phyloP scores from a whole-genome alignment of 2,329 filamentous ascomycete species.

The Trematosphaeria pertusa region DNA sequence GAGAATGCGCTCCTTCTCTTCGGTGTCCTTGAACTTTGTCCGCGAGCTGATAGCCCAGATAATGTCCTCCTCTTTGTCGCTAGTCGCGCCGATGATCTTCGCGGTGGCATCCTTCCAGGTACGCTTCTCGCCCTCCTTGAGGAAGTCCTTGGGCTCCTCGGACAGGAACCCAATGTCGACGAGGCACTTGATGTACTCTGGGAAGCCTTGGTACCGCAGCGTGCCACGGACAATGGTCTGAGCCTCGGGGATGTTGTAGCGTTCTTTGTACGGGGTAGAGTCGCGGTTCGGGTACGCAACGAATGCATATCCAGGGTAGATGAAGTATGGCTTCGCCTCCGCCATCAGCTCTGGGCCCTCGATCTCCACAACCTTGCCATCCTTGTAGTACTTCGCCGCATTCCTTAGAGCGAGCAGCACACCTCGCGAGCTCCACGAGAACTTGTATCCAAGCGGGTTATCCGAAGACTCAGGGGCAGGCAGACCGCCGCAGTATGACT shows the following conservation, averaged over 20 bases:
- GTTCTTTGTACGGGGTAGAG: conserved; percentile 83
- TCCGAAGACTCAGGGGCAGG: conserved; percentile 72
- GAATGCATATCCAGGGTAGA: conserved; percentile 87
- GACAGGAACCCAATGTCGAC: conserved; percentile 90
- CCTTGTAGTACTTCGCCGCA: conserved; percentile 81
- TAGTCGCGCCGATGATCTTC: conserved; percentile 74
- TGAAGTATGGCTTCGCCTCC: conserved; percentile 86
- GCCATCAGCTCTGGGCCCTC: conserved; percentile 77
- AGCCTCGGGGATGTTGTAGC: conserved; percentile 91
- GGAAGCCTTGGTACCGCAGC: conserved; percentile 87
- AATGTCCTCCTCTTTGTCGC: conserved; percentile 72
- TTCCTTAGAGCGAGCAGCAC: conserved; percentile 88
- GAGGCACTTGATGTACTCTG: conserved; percentile 84
- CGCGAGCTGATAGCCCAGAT: conserved; percentile 76
- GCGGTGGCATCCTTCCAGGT: conserved; percentile 87
- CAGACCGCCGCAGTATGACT: conserved; percentile 71
- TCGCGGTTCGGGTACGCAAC: conserved; percentile 95
- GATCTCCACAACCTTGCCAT: conserved; percentile 71
- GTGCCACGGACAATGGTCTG: conserved; percentile 86
- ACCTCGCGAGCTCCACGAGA: conserved; percentile 77
- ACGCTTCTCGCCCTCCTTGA: conserved; percentile 66
- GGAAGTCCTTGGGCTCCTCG: conserved; percentile 69
- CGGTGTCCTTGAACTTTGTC: conserved; percentile 71
- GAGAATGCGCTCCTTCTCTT: conserved; percentile 74
- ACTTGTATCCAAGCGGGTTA: conserved; percentile 94